Percentiles rank a stretch among this genome's conserved stretches.
These are phyloP conservation scores for Mucuna pruriens DNA, from an alignment of 306 rosid species.

Conservation along the genomic window DNA sequence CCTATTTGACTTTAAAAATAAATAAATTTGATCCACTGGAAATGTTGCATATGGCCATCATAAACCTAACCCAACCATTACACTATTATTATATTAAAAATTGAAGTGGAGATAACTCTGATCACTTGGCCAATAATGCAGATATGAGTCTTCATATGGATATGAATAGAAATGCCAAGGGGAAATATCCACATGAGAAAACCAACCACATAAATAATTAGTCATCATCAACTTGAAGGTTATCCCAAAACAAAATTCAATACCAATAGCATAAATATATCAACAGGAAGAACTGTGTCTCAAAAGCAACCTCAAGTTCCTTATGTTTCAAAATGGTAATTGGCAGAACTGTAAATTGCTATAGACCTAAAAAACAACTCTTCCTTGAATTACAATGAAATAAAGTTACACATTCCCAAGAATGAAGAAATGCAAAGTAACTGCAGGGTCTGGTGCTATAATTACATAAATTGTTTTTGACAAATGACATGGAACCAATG, in stretches of 20 bases:
- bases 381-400: not conserved
- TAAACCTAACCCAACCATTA: not conserved
- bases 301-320: not conserved
- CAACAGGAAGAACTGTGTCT: too few species aligned
- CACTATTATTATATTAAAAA: not conserved
- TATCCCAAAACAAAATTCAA: not conserved
- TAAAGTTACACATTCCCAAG: not conserved
- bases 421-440: not conserved
- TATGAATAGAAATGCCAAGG: conserved; percentile 10
- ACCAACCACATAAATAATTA: conserved; percentile 10
- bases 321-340: not conserved
- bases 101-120: not conserved
- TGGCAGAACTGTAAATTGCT: not conserved
- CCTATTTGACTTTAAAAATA: not conserved
- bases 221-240: not conserved
- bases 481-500: not conserved
- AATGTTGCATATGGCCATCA: not conserved
- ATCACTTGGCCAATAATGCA: not conserved
- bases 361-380: not conserved
- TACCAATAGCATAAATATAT: not conserved
- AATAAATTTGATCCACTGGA: not conserved
- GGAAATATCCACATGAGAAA: not conserved
- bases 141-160: not conserved
- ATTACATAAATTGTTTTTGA: not conserved
- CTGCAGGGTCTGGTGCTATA: not conserved